A percentile compares a stretch with the other conserved stretches of the same genome.
Conservation (phyloP, 2,329 filamentous ascomycete species). For the Penicillium sp. region DNA sequence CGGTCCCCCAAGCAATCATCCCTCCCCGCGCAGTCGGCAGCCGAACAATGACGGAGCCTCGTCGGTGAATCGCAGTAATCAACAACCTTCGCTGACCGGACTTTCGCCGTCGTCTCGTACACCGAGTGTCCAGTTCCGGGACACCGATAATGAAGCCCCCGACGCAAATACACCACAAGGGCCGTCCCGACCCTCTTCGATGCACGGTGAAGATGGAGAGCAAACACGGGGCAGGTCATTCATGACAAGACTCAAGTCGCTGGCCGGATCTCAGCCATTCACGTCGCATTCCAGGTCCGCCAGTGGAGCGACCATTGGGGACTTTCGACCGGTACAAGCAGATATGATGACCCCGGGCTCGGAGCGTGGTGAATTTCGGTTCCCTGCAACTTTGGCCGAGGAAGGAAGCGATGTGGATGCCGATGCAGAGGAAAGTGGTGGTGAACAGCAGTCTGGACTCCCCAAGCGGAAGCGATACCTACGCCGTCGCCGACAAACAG, state of each 20-base stretch:
- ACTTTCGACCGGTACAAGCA: constrained; percentile 34
- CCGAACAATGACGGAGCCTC: constrained; percentile 23
- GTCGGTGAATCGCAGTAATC: constrained; percentile 16
- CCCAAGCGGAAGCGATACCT: constrained; percentile 53
- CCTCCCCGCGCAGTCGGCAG: constrained; percentile 21
- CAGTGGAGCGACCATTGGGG: constrained; percentile 43
- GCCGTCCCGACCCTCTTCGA: constrained; percentile 59
- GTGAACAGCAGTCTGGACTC: constrained; percentile 57
- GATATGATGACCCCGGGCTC: constrained; percentile 42
- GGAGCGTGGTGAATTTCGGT: constrained; percentile 46
- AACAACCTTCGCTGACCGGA: constrained; percentile 21
- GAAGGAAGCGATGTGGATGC: constrained; percentile 66
- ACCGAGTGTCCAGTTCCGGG: constrained; percentile 70
- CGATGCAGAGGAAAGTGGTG: constrained; percentile 80
- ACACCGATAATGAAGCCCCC: constrained; percentile 47
- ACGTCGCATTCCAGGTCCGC: constrained; percentile 46
- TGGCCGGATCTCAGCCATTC: constrained; percentile 53
- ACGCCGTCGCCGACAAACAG: constrained; percentile 55
- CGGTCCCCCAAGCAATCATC: constrained; percentile 13
- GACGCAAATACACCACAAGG: constrained; percentile 50
- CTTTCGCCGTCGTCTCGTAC: constrained; percentile 42
- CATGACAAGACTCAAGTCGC: constrained; percentile 71
- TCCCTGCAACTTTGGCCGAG: constrained; percentile 51
- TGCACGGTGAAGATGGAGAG: constrained; percentile 58
- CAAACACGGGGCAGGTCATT: constrained; percentile 57